Base-by-base conservation (phyloP, 2,329 filamentous ascomycete genomes). In the Monosporascus sp. region DNA sequence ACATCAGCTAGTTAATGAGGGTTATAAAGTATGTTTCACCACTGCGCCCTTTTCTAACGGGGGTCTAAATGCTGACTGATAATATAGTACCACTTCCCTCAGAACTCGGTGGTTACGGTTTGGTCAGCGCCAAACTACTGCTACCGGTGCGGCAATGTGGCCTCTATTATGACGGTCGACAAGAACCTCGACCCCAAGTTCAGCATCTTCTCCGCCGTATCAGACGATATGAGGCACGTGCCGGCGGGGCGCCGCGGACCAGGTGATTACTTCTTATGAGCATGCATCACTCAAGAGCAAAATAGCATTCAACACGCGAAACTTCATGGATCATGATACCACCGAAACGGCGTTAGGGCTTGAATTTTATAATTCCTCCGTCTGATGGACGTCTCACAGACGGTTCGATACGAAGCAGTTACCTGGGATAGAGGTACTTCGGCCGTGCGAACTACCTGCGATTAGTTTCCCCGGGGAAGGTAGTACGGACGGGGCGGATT, bases 81-180 rank as follows among this genome's bases (percentile, higher is more conserved):
- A 3, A n/a, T 49, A 37, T 52, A 90, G 83, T 97, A 95, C 70
- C 93, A 97, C 69, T 97, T 97, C 73, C 81, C 88, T 51, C 89
- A 96, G 69, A 93, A 94, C 73, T 95, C 95, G 14, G 92, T 97
- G 43, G 92, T 96, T 18, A 99, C 94, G 0, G 94, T 99, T 22
- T 99, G 94, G 94, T 97, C 91, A 55, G 94, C 94, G 3, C 94
- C 94, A 5, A 99, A 95, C 69, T 94, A 94, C 72, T 95, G 90
- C 70, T 96, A 96, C 70, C 82, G 92, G 51, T 99, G 94, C 70
- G 94, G 94, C 38, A 99, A 99, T 66, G 84, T 97, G 68, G 94
- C 94, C 7, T 97, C 92, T 67, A 96, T 97, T 68, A 96, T 96
- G 86, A 91, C 91, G 50, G 85, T 97, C 27, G 85, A 88, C 60